A percentile compares a stretch with the other conserved stretches of the same genome.
Evolutionary conservation across 768 basidiomycete genomes (phyloP).

Genomic region (Phallus indusiatus): DNA sequence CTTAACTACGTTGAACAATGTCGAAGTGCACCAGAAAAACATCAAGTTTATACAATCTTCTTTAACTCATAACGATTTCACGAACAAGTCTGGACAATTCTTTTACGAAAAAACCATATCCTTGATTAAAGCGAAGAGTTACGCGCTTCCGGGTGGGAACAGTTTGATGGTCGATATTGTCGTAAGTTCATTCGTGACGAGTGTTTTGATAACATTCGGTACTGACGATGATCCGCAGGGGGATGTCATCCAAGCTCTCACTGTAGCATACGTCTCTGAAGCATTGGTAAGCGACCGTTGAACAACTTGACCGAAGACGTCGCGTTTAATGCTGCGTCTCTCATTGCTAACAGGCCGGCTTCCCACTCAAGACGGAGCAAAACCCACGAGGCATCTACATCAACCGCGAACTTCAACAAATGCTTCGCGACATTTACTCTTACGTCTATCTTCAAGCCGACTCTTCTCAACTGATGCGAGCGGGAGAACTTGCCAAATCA

Average conservation of each 20-base stretch:
- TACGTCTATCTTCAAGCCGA: slow-evolving; percentile 72
- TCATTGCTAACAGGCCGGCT: slow-evolving; percentile 46
- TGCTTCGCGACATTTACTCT: slow-evolving; percentile 62
- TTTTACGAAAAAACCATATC: slow-evolving; percentile 58
- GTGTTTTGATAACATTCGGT: background rate
- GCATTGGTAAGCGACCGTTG: background rate
- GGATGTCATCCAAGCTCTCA: slow-evolving; percentile 1
- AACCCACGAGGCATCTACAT: slow-evolving; percentile 52
- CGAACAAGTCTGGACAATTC: slow-evolving; percentile 44
- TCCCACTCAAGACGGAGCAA: slow-evolving; percentile 52
- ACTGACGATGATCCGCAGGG: background rate
- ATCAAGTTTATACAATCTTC: background rate
- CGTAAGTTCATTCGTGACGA: background rate
- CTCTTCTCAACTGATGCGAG: slow-evolving; percentile 43
- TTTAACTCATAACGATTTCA: background rate
- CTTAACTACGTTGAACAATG: background rate
- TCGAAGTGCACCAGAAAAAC: background rate
- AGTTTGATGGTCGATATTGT: slow-evolving; percentile 54
- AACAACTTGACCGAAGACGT: background rate
- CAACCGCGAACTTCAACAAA: slow-evolving; percentile 48
- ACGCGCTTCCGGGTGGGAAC: slow-evolving; percentile 42
- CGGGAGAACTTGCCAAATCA: slow-evolving; percentile 40
- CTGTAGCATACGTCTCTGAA: background rate
- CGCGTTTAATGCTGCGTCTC: background rate
- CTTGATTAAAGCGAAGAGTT: slow-evolving; percentile 46